Evolutionary conservation across 2,329 filamentous ascomycete genomes (phyloP), one percentile per base, ranked within the genome.

Genomic region (Aureobasidium vineae): DNA sequence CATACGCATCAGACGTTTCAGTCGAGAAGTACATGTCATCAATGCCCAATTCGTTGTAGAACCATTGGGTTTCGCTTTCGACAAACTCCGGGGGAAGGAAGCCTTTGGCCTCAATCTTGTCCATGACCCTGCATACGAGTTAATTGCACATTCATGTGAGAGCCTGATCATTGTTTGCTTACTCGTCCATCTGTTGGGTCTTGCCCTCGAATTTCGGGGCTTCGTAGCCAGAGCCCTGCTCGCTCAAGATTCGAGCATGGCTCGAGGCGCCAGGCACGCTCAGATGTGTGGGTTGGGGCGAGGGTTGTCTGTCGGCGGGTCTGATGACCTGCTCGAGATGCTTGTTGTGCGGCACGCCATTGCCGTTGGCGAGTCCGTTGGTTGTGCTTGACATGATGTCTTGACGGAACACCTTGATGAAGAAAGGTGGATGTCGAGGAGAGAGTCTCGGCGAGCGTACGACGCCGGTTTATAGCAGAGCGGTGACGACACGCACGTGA

Each of bases 11-110:
- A 21, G 90, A 90, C 5, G 85, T 86, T 81, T 97, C 93, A 71
- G 94, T 92, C 76, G 93, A 88, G 81, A 98, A 98, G 83, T 97
- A 98, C 80, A 96, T 94, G 83, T 97, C 95, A 75, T 99, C 95
- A 73, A 99, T 99, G 72, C 95, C 95, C 28, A 99, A 87, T 78
- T 96, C 90, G 77, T 95, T 91, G 83, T 99, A 99, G 83, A 99
- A 99, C 94, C 95, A 99, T 68, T 87, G 85, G 61, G 93, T 91
- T 80, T 99, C 93, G 31, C 88, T 85, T 69, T 96, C 90, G 69
- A 97, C 85, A 71, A 96, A 90, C 63, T 90, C 84, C 66, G 86
- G 84, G 1, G 95, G 95, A 69, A 99, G 91, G 85, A 96, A 97
- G 68, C 89, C 90, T 75, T 89, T 90, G 70, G 88, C 85, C 74